Evolutionary conservation across 495 filamentous ascomycete genomes (phyloP), one percentile per base, ranked within the genome.

Genomic region (Aspergillus hancockii): DNA sequence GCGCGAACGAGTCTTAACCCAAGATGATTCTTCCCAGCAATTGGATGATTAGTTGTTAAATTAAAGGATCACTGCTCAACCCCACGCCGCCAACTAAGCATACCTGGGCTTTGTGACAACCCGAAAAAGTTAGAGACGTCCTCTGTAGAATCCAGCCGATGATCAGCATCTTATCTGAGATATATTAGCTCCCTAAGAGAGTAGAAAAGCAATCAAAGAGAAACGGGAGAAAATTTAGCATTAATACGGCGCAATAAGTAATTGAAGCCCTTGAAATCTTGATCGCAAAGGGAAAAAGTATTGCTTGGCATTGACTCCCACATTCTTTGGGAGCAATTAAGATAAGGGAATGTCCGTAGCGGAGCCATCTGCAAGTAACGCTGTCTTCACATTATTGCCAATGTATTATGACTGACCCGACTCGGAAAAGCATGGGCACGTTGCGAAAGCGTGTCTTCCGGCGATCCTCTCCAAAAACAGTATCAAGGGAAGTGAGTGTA

Each of bases 61-160:
- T 61, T 55, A 58, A 45, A 58, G 50, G 55, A 25, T 23, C 50
- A 43, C 19, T 40, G 50, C 25, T 31, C 40, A 49, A 49, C 25
- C n/a, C 25, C 8, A 43, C 8, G 21, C 45, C 12, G 41, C 51
- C 13, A 31, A 32, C 55, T 43, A 47, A 57, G 60, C 55, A 45
- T 62, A 36, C 19, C 41, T 19, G 30, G 49, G 34, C 40, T 36
- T 47, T 50, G 52, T 34, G 13, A 47, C 10, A 34, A 21, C 28
- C 28, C 14, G 34, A 28, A 25, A 38, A 52, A 9, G 55, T 41
- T 46, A 58, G 19, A 38, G 31, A 19, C 30, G 49, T n/a, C n/a
- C n/a, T n/a, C n/a, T n/a, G n/a, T 2, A 36, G 13, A 30, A 23
- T 21, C 23, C 21, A 34, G 25, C 43, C 3, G 30, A 32, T 47